Evolutionary conservation across 2,329 filamentous ascomycete genomes (phyloP), one percentile per base, ranked within the genome.

Genomic region (Leptodontidium sp.): DNA sequence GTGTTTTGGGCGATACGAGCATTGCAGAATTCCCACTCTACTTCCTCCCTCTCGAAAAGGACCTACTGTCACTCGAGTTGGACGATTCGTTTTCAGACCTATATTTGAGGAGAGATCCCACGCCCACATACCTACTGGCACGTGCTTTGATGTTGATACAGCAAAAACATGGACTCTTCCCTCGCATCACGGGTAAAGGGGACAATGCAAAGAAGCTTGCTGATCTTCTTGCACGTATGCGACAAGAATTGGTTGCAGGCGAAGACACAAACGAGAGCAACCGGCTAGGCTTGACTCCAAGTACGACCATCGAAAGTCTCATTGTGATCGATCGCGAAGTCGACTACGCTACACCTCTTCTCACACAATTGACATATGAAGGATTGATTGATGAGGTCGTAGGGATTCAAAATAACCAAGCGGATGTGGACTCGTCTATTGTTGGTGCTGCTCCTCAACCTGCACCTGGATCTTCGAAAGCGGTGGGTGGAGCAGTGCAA

Each of bases 311-410:
- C 59, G 96, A 99, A 79, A 97, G 91, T 77, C 84, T 98, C 69
- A 94, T 99, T 75, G 92, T 99, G 70, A 94, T 99, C 66, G 96
- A 99, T 80, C 92, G 96, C 61, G 94, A 98, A 78, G 91, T 97
- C 66, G 96, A 99, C 79, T 94, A 96, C 76, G 93, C 95, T 17
- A 98, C 96, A 0, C 91, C 92, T 0, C 85, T 99, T 17, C 89
- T 99, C 65, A 98, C 95, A 0, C 96, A 99, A 79, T 84, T 99
- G 70, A 99, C 96, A 1, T 99, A 99, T 77, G 95, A 99, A 81
- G 96, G 96, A 3, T 84, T 99, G 32, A 91, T 99, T 65, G 97
- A 99, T 77, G 96, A 99, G 79, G 87, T 96, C 17, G 97, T 97
- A 77, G 91, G 92, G 40, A 97, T 99, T 70, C 89, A 93, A 72